Evolutionary conservation across 192 early-diverging fungal species (phyloP).

Genomic region (Piromyces sp.): DNA sequence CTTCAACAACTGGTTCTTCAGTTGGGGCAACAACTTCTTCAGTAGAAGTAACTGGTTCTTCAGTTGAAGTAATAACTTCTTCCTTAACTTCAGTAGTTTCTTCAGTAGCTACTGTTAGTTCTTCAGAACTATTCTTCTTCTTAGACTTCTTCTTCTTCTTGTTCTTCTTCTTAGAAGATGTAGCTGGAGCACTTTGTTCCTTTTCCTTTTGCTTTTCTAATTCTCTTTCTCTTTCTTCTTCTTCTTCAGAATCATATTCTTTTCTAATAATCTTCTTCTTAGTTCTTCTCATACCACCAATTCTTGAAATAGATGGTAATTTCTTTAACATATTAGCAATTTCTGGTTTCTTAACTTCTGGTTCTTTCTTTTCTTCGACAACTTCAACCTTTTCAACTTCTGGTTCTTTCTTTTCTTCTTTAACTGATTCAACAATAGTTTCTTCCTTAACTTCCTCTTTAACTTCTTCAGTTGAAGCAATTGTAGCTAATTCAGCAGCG

Average conservation of each 20-base stretch:
- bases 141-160: neutral
- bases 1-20: neutral
- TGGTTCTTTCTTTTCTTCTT: neutral
- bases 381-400: neutral
- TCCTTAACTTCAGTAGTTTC: neutral
- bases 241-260: neutral
- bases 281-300: neutral
- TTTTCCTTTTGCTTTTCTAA: neutral
- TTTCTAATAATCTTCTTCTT: neutral
- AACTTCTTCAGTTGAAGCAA: neutral
- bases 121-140: neutral
- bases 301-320: neutral
- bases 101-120: neutral
- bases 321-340: neutral
- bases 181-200: neutral
- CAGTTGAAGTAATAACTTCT: neutral
- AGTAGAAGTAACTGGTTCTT: neutral
- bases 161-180: neutral
- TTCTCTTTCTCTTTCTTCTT: neutral
- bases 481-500: neutral
- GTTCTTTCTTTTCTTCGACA: neutral
- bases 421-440: neutral
- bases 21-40: neutral
- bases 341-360: neutral
- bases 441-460: neutral